Percentiles rank a stretch among this genome's conserved stretches.
Evolutionary conservation across 495 filamentous ascomycete genomes (phyloP).

Genomic region (Lentithecium fluviatile): DNA sequence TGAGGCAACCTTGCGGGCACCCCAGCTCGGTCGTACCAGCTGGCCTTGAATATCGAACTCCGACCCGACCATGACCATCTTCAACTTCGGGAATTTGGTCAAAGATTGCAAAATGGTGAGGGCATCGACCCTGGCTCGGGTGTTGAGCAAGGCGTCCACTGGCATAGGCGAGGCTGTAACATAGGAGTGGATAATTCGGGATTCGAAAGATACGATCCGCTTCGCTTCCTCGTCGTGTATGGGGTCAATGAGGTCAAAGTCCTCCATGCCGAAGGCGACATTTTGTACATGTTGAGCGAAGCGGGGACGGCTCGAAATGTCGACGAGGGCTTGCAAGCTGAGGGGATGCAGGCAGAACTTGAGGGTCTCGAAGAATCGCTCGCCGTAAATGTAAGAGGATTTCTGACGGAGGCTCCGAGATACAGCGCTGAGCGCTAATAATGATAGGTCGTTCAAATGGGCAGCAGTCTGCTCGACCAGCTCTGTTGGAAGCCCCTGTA

Average conservation of each 20-base stretch:
- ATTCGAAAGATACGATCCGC: no score
- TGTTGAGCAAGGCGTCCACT: no score
- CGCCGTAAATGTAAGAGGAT: background rate
- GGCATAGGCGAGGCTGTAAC: no score
- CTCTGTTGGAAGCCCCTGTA: no score
- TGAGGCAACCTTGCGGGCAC: no score
- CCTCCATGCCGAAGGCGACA: background rate
- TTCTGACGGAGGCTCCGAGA: background rate
- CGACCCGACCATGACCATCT: no score
- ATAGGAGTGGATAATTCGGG: no score
- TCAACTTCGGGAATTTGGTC: no score
- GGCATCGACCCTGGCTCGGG: no score
- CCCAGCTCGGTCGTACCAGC: no score
- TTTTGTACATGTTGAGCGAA: conserved; percentile 1
- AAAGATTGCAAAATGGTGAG: no score
- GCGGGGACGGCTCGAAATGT: background rate
- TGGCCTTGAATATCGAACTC: no score
- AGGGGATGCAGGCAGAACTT: conserved; percentile 5
- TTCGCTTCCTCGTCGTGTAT: background rate
- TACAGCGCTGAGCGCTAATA: background rate
- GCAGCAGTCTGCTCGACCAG: background rate
- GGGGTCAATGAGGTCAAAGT: background rate
- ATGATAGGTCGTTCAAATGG: background rate
- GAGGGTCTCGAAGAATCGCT: background rate
- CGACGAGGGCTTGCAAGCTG: background rate